Conservation (phyloP, 768 basidiomycete species). For the Agaricus blazei region DNA sequence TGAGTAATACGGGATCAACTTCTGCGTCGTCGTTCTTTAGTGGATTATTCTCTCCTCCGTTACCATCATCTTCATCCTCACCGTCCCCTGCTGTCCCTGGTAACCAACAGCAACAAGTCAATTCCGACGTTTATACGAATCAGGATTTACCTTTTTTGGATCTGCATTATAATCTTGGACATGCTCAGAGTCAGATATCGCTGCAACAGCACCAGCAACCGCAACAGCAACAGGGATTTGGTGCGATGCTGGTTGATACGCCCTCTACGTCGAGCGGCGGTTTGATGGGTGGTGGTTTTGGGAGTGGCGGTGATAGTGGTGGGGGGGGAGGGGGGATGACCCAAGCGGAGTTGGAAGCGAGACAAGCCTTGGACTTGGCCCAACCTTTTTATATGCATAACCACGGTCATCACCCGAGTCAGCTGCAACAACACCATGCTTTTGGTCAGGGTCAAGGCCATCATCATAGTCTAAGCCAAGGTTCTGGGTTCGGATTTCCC, state of each 20-base stretch:
- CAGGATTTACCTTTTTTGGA: slow-evolving; percentile 60
- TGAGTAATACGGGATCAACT: neutral
- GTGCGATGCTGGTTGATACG: slow-evolving; percentile 6
- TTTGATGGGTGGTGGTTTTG: neutral
- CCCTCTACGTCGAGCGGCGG: neutral
- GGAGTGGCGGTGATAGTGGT: neutral
- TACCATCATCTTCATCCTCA: neutral
- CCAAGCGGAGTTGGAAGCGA: slow-evolving; percentile 12
- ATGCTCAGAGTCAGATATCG: slow-evolving; percentile 2
- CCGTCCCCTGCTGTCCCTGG: neutral
- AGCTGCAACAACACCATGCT: slow-evolving; percentile 13
- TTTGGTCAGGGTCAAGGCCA: neutral
- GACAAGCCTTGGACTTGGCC: slow-evolving; percentile 32
- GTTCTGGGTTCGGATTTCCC: neutral
- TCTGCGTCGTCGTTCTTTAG: neutral
- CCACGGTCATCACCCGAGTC: slow-evolving; percentile 6
- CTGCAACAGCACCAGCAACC: slow-evolving; percentile 4
- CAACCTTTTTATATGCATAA: slow-evolving; percentile 10
- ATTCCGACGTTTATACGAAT: slow-evolving; percentile 18
- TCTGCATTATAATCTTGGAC: slow-evolving; percentile 51
- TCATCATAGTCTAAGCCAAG: neutral
- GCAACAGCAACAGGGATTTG: slow-evolving; percentile 3
- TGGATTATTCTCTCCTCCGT: neutral
- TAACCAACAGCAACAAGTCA: neutral
- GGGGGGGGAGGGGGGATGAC: slow-evolving; percentile 7